These are phyloP conservation scores for Podospora anserina DNA, from an alignment of 495 filamentous ascomycete genomes.

Conservation along the genomic window DNA sequence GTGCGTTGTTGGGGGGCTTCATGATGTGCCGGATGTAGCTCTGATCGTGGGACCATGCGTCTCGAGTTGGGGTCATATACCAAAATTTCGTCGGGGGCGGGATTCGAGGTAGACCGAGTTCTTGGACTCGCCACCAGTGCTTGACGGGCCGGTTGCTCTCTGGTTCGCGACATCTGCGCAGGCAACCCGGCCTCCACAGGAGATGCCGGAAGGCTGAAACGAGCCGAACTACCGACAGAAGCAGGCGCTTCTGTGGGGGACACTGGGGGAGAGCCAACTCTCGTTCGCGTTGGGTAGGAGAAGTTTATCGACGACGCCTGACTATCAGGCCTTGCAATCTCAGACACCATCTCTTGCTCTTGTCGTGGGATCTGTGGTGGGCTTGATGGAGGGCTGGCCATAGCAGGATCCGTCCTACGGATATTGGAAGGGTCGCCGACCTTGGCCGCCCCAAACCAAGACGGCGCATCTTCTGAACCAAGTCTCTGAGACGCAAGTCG, in stretches of 20 bases:
- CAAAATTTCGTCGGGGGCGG: conserved; percentile 36
- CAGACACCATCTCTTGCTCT: conserved; percentile 15
- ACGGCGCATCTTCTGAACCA: conserved; percentile 30
- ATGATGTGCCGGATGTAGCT: conserved; percentile 38
- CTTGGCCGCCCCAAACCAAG: conserved; percentile 43
- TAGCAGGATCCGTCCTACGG: conserved; percentile 41
- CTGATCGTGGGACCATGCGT: conserved; percentile 46
- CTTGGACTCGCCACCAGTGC: conserved; percentile 14
- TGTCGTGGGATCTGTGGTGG: conserved; percentile 26
- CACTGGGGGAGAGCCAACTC: conserved; percentile 36
- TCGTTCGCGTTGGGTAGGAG: conserved; percentile 62
- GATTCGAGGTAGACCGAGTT: conserved; percentile 23
- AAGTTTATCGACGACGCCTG: conserved; percentile 74
- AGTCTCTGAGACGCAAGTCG: conserved; percentile 47
- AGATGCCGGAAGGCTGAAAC: conserved; percentile 2
- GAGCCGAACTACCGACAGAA: conserved; percentile 6
- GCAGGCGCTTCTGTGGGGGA: conserved; percentile 13
- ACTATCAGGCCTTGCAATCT: conserved; percentile 50
- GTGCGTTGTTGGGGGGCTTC: conserved; percentile 48
- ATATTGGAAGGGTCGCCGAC: conserved; percentile 44
- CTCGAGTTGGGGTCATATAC: conserved; percentile 59
- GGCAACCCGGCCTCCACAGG: conserved; percentile 1
- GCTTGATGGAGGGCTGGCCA: conserved; percentile 38
- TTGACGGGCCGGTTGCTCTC: conserved; percentile 10
- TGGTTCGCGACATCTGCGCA: neutral